Percentiles rank a stretch among this genome's conserved stretches.
Evolutionary conservation across 169 alveolate species (phyloP).

Genomic region (Haemoproteus tartakovskyi): DNA sequence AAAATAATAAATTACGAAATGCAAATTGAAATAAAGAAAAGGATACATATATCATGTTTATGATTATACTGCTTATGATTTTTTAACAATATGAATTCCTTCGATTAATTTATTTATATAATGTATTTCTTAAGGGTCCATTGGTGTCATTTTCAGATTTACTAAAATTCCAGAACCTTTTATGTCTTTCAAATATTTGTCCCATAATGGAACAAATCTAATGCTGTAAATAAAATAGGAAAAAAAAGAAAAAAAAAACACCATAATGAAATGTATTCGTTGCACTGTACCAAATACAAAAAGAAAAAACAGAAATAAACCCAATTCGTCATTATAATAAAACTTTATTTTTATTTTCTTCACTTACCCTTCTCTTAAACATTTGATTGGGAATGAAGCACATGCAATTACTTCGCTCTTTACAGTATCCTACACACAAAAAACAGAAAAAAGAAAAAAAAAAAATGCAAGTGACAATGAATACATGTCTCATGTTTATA

Average conservation of each 20-base stretch:
- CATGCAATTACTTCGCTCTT: constrained; percentile 73
- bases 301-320: too few species aligned
- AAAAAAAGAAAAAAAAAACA: not conserved
- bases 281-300: too few species aligned
- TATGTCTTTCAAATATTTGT: constrained; percentile 74
- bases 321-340: too few species aligned
- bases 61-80: too few species aligned
- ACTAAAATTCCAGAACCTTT: constrained; percentile 79
- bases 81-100: too few species aligned
- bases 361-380: constrained; percentile 71
- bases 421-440: constrained; percentile 65
- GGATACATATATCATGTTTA: too few species aligned
- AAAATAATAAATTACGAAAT: too few species aligned
- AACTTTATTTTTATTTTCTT: too few species aligned
- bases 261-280: not conserved
- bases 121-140: not conserved
- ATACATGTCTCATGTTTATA: not conserved
- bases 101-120: too few species aligned
- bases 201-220: constrained; percentile 84
- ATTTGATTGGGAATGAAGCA: constrained; percentile 74
- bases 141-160: constrained; percentile 65
- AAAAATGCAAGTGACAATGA: not conserved
- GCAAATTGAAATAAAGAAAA: too few species aligned
- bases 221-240: constrained; percentile 75
- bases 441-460: constrained; percentile 1